Evolutionary conservation across 1,284 basidiomycete genomes (phyloP).

Genomic region (Rhodotorula sp.): DNA sequence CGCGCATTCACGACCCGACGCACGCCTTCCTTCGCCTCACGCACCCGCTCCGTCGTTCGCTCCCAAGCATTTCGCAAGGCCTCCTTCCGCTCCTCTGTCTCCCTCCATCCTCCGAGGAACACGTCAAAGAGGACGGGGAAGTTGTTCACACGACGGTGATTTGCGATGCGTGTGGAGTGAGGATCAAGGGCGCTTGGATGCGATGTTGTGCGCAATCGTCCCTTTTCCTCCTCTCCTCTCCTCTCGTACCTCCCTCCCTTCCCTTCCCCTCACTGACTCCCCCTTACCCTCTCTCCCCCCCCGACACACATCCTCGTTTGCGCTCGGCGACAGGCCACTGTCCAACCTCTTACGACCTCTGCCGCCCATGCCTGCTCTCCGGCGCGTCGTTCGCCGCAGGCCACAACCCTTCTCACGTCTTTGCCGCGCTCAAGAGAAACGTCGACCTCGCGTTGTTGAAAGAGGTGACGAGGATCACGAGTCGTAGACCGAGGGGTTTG

Average conservation of each 20-base stretch:
- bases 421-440: slow-evolving; percentile 11
- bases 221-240: not conserved
- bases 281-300: too few species aligned
- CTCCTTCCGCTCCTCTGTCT: slow-evolving; percentile 25
- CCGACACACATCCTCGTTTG: too few species aligned
- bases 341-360: slow-evolving; percentile 18
- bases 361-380: slow-evolving; percentile 9
- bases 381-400: not conserved
- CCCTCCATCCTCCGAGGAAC: not conserved
- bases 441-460: slow-evolving; percentile 18
- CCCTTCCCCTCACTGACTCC: not conserved
- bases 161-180: slow-evolving; percentile 13
- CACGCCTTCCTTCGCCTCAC: slow-evolving; percentile 16
- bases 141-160: not conserved
- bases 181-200: slow-evolving; percentile 15
- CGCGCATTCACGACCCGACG: not conserved
- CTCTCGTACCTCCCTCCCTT: not conserved
- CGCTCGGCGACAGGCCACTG: slow-evolving; percentile 35
- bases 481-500: slow-evolving; percentile 4
- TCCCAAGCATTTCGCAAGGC: slow-evolving; percentile 9
- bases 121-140: not conserved
- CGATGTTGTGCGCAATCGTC: slow-evolving; percentile 20
- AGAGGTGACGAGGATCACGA: slow-evolving; percentile 8
- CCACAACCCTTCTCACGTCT: slow-evolving; percentile 25
- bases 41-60: slow-evolving; percentile 1